Evolutionary conservation across 805 yeast species (phyloP).

Genomic region (Yarrowia sp.): DNA sequence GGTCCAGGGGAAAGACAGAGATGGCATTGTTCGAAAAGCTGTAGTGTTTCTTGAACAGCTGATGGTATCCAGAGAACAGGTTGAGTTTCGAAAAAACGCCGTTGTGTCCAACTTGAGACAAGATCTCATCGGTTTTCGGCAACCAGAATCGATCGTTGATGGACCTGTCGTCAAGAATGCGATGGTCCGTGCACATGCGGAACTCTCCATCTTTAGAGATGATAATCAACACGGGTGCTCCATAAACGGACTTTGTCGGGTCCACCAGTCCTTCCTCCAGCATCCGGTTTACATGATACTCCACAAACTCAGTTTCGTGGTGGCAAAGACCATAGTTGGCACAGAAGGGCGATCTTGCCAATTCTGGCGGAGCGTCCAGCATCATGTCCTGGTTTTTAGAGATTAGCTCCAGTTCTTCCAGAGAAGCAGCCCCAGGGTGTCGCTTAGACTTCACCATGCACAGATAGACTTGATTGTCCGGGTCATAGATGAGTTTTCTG

Average conservation of each 20-base stretch:
- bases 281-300: constrained; percentile 3
- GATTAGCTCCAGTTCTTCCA: not conserved
- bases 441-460: not conserved
- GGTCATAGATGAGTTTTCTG: constrained; percentile 10
- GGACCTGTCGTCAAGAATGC: not conserved
- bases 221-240: constrained; percentile 2
- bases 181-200: not conserved
- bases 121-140: not conserved
- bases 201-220: constrained; percentile 5
- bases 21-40: not conserved
- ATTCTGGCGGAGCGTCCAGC: not conserved
- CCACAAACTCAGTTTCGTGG: constrained; percentile 1
- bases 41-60: not conserved
- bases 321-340: constrained; percentile 4
- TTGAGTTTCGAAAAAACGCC: not conserved
- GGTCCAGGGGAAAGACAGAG: not conserved
- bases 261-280: not conserved
- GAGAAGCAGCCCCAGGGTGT: not conserved
- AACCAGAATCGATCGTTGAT: constrained; percentile 15
- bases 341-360: not conserved
- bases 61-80: not conserved
- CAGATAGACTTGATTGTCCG: constrained; percentile 3
- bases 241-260: not conserved
- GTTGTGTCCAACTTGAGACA: not conserved
- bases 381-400: not conserved